Conservation (phyloP, 768 basidiomycete genomes). For the Artomyces pyxidatus region DNA sequence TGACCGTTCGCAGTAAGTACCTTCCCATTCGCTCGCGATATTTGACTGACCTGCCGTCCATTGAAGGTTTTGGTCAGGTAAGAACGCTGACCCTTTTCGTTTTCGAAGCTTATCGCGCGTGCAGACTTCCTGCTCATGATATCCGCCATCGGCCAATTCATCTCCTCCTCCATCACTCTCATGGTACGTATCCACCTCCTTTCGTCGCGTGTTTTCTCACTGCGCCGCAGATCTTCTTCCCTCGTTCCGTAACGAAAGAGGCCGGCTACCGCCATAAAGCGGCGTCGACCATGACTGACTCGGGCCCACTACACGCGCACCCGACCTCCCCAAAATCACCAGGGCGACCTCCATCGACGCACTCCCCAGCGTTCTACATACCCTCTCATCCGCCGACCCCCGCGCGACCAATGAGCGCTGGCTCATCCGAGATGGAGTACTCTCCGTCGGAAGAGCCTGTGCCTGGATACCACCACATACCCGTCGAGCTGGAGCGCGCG, state of each 20-base stretch:
- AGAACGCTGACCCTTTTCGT: slow-evolving; percentile 10
- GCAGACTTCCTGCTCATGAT: slow-evolving; percentile 65
- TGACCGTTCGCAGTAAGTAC: slow-evolving; percentile 47
- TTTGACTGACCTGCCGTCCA: not conserved
- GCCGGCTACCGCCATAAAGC: slow-evolving; percentile 47
- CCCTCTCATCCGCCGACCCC: not conserved
- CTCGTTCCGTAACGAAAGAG: slow-evolving; percentile 60
- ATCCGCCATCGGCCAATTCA: slow-evolving; percentile 65
- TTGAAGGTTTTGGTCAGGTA: slow-evolving; percentile 54
- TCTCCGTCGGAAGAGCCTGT: not conserved
- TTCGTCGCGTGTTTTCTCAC: not conserved
- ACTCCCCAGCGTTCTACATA: not conserved
- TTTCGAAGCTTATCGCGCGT: slow-evolving; percentile 3
- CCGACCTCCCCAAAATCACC: slow-evolving; percentile 1
- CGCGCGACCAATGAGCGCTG: not conserved
- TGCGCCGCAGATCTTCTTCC: slow-evolving; percentile 59
- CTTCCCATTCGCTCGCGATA: not conserved
- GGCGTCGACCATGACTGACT: slow-evolving; percentile 14
- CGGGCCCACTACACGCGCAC: slow-evolving; percentile 11
- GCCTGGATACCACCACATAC: not conserved
- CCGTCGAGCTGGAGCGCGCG: not conserved
- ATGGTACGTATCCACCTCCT: slow-evolving; percentile 40
- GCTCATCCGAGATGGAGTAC: not conserved
- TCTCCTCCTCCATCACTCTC: slow-evolving; percentile 75
- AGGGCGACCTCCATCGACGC: not conserved